phyloP scores from a whole-genome alignment of 2,329 filamentous ascomycete genomes.

The Pseudogymnoascus sp. region DNA sequence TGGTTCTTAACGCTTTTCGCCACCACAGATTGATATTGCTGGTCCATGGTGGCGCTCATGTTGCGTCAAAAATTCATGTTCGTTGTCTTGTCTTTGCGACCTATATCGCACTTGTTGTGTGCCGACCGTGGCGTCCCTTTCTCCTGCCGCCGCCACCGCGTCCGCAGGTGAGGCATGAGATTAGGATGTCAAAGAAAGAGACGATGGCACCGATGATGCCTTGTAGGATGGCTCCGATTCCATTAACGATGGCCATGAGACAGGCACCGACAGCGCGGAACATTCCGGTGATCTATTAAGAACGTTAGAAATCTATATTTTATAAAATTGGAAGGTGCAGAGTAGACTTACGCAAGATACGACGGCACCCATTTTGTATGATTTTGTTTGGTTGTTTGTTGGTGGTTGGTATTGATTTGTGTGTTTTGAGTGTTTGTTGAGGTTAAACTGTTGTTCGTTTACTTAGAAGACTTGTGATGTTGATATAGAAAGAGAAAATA shows the following conservation, averaged over 20 bases:
- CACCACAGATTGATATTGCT: background rate
- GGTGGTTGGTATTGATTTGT: slow-evolving; percentile 13
- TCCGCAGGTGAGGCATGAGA: slow-evolving; percentile 30
- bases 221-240: slow-evolving; percentile 35
- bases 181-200: slow-evolving; percentile 29
- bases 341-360: slow-evolving; percentile 28
- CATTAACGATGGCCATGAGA: slow-evolving; percentile 44
- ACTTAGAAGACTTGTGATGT: background rate
- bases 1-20: background rate
- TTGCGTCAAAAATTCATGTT: background rate
- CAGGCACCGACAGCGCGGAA: slow-evolving; percentile 27
- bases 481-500: slow-evolving; percentile 2
- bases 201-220: slow-evolving; percentile 26
- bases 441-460: background rate
- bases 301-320: slow-evolving; percentile 10
- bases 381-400: slow-evolving; percentile 13
- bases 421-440: background rate
- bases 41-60: background rate
- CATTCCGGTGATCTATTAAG: slow-evolving; percentile 23
- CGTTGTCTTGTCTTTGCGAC: background rate
- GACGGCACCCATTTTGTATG: slow-evolving; percentile 29
- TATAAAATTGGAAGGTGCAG: background rate
- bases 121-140: slow-evolving; percentile 9
- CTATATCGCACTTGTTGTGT: slow-evolving; percentile 14
- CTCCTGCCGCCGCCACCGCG: slow-evolving; percentile 22